phyloP scores from a whole-genome alignment of 768 basidiomycete genomes.

The Macrolepiota dolichaula region DNA sequence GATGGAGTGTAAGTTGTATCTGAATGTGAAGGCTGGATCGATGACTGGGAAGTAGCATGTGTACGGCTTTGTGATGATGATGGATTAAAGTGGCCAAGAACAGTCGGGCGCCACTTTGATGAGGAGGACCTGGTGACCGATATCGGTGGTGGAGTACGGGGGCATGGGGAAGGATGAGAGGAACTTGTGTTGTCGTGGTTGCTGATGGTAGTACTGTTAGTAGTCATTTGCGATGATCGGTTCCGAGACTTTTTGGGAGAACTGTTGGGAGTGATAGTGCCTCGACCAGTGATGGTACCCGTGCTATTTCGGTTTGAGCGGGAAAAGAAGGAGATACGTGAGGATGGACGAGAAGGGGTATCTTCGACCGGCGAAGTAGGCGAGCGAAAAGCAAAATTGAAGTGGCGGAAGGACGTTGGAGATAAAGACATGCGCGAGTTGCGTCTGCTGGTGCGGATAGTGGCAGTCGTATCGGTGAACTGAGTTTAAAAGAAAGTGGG shows the following conservation, averaged over 20 bases:
- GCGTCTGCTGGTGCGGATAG: slow-evolving; percentile 27
- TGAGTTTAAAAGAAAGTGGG: slow-evolving; percentile 13
- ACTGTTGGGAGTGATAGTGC: slow-evolving; percentile 22
- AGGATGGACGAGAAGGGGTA: slow-evolving; percentile 29
- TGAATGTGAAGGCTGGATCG: slow-evolving; percentile 25
- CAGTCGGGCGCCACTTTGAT: slow-evolving; percentile 61
- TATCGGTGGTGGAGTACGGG: slow-evolving; percentile 19
- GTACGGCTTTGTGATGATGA: slow-evolving; percentile 31
- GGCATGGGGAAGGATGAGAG: slow-evolving; percentile 45
- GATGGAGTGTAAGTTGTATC: slow-evolving; percentile 27
- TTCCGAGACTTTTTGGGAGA: neutral
- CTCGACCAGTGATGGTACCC: slow-evolving; percentile 22
- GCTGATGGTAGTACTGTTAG: neutral
- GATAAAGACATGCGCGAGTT: slow-evolving; percentile 31
- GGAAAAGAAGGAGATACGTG: slow-evolving; percentile 44
- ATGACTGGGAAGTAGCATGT: slow-evolving; percentile 18
- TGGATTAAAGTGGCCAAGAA: slow-evolving; percentile 61
- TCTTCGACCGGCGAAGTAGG: slow-evolving; percentile 31
- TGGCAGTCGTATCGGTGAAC: slow-evolving; percentile 31
- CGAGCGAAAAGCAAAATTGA: slow-evolving; percentile 43
- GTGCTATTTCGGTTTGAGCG: slow-evolving; percentile 31
- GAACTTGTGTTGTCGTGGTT: slow-evolving; percentile 38
- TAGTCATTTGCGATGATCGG: neutral
- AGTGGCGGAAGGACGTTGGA: slow-evolving; percentile 37
- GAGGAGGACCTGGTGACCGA: slow-evolving; percentile 16